A percentile compares a stretch with the other conserved stretches of the same genome.
phyloP scores from a whole-genome alignment of 345 rosid species.

The Punica granatum region DNA sequence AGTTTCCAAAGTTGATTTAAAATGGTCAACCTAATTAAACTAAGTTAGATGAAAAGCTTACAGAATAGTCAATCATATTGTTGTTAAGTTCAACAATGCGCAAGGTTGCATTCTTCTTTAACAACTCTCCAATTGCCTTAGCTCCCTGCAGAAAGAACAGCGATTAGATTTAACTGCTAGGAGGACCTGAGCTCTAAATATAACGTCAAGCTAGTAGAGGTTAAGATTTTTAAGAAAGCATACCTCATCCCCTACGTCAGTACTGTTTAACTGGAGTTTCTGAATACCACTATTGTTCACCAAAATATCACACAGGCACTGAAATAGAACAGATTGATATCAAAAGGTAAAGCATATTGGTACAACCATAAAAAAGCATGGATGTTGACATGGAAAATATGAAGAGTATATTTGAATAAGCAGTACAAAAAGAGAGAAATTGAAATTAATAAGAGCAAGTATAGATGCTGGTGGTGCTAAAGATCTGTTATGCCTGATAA shows the following conservation, averaged over 20 bases:
- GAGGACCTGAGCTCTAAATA: slow-evolving; percentile 1
- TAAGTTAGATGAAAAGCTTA: slow-evolving; percentile 24
- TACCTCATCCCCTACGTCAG: slow-evolving; percentile 84
- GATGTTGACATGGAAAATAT: background rate
- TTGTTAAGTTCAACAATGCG: slow-evolving; percentile 83
- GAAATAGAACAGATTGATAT: slow-evolving; percentile 15
- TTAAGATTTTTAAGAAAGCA: slow-evolving; percentile 12
- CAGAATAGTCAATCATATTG: slow-evolving; percentile 97
- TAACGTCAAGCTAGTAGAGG: background rate
- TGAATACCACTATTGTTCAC: slow-evolving; percentile 57
- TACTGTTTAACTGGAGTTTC: slow-evolving; percentile 81
- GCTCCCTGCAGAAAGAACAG: slow-evolving; percentile 63
- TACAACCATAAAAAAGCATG: background rate
- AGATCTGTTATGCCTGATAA: background rate
- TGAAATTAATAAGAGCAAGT: background rate
- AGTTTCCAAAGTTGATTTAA: slow-evolving; percentile 10
- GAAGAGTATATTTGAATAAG: background rate
- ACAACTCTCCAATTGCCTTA: slow-evolving; percentile 73
- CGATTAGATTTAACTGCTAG: slow-evolving; percentile 3
- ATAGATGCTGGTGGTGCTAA: background rate
- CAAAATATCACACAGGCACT: slow-evolving; percentile 71
- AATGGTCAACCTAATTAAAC: background rate
- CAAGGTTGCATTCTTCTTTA: slow-evolving; percentile 72
- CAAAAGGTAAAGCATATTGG: background rate
- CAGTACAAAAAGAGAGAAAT: slow-evolving; percentile 7